A percentile compares a stretch with the other conserved stretches of the same genome.
Conservation (phyloP, 2,329 filamentous ascomycete genomes). For the Fusarium siculi region DNA sequence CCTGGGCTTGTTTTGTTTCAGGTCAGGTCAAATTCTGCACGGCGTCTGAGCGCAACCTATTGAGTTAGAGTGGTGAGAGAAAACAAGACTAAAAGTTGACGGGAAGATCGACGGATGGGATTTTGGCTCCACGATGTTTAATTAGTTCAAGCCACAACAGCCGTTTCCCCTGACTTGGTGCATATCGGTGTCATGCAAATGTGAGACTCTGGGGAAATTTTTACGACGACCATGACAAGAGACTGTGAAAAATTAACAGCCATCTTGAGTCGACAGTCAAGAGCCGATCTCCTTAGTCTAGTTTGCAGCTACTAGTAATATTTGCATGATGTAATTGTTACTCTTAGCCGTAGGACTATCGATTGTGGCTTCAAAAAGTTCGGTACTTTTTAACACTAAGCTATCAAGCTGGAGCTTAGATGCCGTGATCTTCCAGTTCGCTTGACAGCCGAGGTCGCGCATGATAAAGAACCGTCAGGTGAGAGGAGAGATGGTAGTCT, state of each 20-base stretch:
- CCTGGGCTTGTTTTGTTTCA: not conserved
- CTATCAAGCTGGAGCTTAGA: not conserved
- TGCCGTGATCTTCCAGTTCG: too few relatives aligned
- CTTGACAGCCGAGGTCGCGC: not conserved
- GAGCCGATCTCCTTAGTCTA: not conserved
- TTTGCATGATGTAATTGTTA: not conserved
- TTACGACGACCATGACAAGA: not conserved
- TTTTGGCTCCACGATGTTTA: not conserved
- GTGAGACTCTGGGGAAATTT: not conserved
- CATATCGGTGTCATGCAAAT: not conserved
- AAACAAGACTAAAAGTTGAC: not conserved
- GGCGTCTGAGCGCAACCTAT: not conserved
- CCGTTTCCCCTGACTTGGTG: not conserved
- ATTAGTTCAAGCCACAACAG: not conserved
- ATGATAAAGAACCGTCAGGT: not conserved
- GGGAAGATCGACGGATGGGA: not conserved
- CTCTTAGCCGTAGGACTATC: not conserved
- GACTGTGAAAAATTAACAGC: not conserved
- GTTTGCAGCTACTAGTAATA: not conserved
- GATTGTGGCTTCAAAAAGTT: not conserved
- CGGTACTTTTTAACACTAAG: not conserved
- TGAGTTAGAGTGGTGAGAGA: not conserved
- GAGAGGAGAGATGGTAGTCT: not conserved
- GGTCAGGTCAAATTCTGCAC: not conserved
- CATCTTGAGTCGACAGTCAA: not conserved